Percentiles rank a stretch among this genome's conserved stretches.
These are phyloP conservation scores for Alternaria viburni DNA, from an alignment of 2,329 filamentous ascomycete species.

Conservation along the genomic window DNA sequence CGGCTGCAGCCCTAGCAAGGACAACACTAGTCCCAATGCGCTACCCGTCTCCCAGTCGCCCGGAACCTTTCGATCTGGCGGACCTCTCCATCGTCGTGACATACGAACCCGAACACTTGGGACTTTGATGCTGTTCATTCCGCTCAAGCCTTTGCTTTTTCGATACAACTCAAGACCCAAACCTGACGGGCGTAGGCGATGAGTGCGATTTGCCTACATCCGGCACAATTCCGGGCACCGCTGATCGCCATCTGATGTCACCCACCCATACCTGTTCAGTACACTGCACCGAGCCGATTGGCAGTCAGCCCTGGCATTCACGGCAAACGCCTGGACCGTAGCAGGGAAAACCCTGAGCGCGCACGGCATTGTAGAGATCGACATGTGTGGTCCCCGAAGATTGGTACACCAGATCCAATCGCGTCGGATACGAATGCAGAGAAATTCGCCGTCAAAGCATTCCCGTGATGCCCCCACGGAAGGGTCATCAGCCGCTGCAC, in stretches of 20 bases:
- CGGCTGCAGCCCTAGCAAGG: not conserved
- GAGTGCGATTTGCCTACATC: not conserved
- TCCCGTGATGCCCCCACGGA: not conserved
- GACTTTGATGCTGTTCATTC: not conserved
- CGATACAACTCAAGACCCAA: not conserved
- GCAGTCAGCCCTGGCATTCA: not conserved
- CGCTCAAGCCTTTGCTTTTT: not conserved
- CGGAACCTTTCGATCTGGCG: not conserved
- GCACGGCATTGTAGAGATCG: not conserved
- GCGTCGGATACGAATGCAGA: not conserved
- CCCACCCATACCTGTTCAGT: constrained; percentile 7
- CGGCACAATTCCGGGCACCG: not conserved
- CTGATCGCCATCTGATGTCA: constrained; percentile 15
- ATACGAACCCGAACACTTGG: not conserved
- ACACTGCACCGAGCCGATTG: constrained; percentile 5
- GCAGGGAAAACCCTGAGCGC: constrained; percentile 3
- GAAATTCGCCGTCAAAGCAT: not conserved
- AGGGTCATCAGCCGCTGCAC: not conserved
- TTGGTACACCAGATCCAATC: constrained; percentile 9
- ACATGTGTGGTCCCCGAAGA: not conserved
- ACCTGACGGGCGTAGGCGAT: not conserved
- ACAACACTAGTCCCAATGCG: not conserved
- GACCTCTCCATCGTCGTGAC: not conserved
- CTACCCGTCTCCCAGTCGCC: not conserved
- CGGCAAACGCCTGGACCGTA: not conserved